Percentiles rank a stretch among this genome's conserved stretches.
phyloP scores from a whole-genome alignment of 768 basidiomycete genomes.

The Dacryopinax primogenitus region DNA sequence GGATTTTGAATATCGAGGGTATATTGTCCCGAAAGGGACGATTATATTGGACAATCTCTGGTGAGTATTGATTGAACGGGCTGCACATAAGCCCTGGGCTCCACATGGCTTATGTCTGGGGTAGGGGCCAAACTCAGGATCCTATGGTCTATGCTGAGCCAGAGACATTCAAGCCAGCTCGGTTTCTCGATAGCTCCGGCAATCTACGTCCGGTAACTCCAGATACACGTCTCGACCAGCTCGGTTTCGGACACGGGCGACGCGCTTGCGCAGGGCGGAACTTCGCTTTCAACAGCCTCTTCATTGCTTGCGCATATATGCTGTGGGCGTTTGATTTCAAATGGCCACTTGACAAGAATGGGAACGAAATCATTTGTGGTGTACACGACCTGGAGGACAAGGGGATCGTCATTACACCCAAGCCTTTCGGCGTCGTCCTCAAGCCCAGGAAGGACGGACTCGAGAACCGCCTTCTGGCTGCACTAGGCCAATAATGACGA shows the following conservation, averaged over 20 bases:
- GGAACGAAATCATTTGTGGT: slow-evolving; percentile 21
- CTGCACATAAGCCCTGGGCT: too few species aligned
- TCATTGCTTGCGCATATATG: not conserved
- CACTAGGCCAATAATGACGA: too few species aligned
- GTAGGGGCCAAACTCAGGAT: too few species aligned
- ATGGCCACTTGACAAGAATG: not conserved
- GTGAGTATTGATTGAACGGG: too few species aligned
- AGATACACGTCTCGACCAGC: not conserved
- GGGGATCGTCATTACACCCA: not conserved
- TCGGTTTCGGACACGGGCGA: not conserved
- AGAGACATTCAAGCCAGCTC: too few species aligned
- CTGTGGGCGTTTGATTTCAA: not conserved
- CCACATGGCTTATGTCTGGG: too few species aligned
- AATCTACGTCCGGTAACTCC: not conserved
- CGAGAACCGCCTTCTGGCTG: not conserved
- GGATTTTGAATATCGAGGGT: slow-evolving; percentile 11
- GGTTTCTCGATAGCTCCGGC: not conserved
- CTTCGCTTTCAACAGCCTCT: not conserved
- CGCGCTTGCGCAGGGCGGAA: not conserved
- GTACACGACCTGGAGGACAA: not conserved
- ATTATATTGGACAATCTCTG: slow-evolving; percentile 23
- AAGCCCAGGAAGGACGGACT: not conserved
- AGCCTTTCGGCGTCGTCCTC: not conserved
- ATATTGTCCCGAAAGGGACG: slow-evolving; percentile 34
- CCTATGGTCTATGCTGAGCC: too few species aligned